Evolutionary conservation across 768 basidiomycete species (phyloP), one percentile per base, ranked within the genome.

Genomic region (Cystofilobasidium bisporidii): DNA sequence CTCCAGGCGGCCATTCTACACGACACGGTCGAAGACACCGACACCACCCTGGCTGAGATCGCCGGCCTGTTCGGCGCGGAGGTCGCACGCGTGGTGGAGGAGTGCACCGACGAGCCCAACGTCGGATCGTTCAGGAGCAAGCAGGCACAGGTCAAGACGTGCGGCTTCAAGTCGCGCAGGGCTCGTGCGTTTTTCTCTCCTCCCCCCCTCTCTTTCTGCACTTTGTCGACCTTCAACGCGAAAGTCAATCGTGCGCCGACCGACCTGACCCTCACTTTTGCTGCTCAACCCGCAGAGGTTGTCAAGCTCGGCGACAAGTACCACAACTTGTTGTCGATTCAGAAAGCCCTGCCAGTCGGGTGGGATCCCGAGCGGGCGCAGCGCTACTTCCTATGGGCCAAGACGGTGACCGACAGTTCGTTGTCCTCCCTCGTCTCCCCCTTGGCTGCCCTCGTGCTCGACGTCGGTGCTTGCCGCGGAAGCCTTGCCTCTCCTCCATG

Each of bases 1-100:
- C 66, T 67, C 32, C 66, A 67, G 28, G 66, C 66, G 15, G 66
- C 66, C 12, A 67, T 67, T 10, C 55, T 67, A 30, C 66, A 67
- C 28, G 66, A 67, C 38, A 41, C 64, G 47, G 30, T 65, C 20
- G 22, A 65, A 41, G 66, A 67, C 55, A 67, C 66, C 18, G 60
- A 67, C 38, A 56, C 50, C 26, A 36, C 59, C 0, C 50, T 56
- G 3, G 50, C 30, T n/a, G 66, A 67, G 59, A 24, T 67, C 28
- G 45, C 61, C 32, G 26, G 12, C 24, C 36, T 17, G n/a, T 67
- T 67, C 20, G 66, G 66, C 15, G 18, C 30, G 2, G 60, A 67
- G 30, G 66, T 67, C 9, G 61, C 60, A 17, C 26, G 32, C 14
- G 66, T 67, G 18, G 66, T 67, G 26, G 59, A 60, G 32, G 65